Percentiles rank a stretch among this genome's conserved stretches.
Evolutionary conservation across 2,329 filamentous ascomycete genomes (phyloP).

Genomic region (Aspergillus quadrilineatus): DNA sequence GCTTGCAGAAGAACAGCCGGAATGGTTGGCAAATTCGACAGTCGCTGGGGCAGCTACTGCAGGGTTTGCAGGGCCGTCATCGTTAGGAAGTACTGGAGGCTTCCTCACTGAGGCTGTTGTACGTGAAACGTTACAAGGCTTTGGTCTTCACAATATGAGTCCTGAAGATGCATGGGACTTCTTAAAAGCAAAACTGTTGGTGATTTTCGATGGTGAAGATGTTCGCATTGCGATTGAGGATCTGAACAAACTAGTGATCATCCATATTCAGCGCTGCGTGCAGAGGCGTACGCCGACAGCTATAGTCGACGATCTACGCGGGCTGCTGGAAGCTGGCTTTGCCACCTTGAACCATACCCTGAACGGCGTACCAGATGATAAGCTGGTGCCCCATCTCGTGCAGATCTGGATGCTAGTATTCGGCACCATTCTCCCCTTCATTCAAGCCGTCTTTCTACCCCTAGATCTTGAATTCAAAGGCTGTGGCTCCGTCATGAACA

Average conservation of each 20-base stretch:
- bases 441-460: constrained; percentile 92
- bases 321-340: constrained; percentile 71
- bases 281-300: constrained; percentile 59
- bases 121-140: constrained; percentile 47
- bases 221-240: constrained; percentile 65
- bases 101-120: constrained; percentile 38
- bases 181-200: constrained; percentile 61
- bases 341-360: constrained; percentile 80
- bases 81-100: constrained; percentile 34
- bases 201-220: constrained; percentile 65
- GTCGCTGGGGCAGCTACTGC: constrained; percentile 26
- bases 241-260: constrained; percentile 61
- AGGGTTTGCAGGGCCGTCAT: constrained; percentile 37
- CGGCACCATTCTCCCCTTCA: constrained; percentile 83
- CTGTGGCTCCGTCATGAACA: constrained; percentile 72
- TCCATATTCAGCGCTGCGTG: constrained; percentile 63
- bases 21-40: constrained; percentile 32
- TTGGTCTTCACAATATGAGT: constrained; percentile 68
- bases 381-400: constrained; percentile 84
- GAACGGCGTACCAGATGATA: constrained; percentile 74
- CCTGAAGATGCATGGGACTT: constrained; percentile 66
- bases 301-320: constrained; percentile 62
- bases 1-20: constrained; percentile 40
- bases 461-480: constrained; percentile 92
- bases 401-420: constrained; percentile 95